Base-by-base conservation (phyloP, 768 basidiomycete genomes). In the Mycena galopus region DNA sequence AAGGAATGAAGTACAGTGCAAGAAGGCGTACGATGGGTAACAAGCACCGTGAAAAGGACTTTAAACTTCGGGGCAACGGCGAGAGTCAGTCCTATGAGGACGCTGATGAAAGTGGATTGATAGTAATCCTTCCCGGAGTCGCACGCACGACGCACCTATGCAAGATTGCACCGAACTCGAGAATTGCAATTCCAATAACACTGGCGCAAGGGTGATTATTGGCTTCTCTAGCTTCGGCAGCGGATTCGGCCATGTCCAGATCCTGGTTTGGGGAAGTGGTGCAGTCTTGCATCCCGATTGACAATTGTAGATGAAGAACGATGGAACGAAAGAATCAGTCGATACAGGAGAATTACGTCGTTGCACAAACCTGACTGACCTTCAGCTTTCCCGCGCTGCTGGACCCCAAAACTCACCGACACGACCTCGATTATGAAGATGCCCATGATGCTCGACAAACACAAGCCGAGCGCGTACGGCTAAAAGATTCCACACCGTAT, bases 131-230 rank as follows among this genome's bases (percentile, higher is more conserved):
- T 29, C 8, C 11, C 25, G 16, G 1, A 19, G 25, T 44, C 60
- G 29, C 6, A 14, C 10, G 42, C 19, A 47, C 14, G 44, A 47
- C 76, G 57, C 65, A 89, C 91, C 92, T 94, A 78, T 97, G 96
- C 35, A 98, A 81, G 9, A 95, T 82, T 33, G 98, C 95, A 76
- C 97, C 97, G 77, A 98, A 97, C 80, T 99, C 97, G 62, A 99
- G 86, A 71, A 98, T 96, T 30, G 89, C 94, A 55, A 98, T 87
- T 16, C 96, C 96, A 56, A 98, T 86, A 39, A 96, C 81, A 80
- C 96, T 95, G 3, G 94, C 91, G 11, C 84, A 62, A 3, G 88
- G 81, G 23, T 55, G 33, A 37, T 6, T 5, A 9, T 12, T 68
- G 39, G 71, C 32, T 14, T 72, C 74, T 7, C 44, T 29, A 23